A percentile compares a stretch with the other conserved stretches of the same genome.
These are phyloP conservation scores for Silene conica DNA, from an alignment of 148 eudicot species.

Conservation along the genomic window DNA sequence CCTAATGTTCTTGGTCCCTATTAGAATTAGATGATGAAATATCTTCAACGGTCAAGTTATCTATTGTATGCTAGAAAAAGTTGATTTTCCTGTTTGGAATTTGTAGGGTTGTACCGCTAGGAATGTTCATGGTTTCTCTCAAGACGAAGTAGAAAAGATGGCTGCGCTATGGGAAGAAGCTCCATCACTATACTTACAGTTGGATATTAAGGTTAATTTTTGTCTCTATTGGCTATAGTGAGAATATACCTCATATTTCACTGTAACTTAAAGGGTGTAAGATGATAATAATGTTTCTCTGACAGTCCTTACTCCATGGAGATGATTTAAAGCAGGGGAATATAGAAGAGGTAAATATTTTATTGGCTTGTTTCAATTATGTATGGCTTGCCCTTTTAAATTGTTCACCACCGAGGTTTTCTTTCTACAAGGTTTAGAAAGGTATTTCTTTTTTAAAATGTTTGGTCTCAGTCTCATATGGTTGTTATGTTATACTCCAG, in stretches of 20 bases:
- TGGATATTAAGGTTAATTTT: conserved; percentile 68
- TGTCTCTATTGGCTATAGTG: neutral
- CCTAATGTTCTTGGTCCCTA: neutral
- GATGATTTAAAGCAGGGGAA: conserved; percentile 68
- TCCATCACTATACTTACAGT: conserved; percentile 69
- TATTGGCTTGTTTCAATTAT: neutral
- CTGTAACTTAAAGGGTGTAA: conserved; percentile 6
- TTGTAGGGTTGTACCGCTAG: conserved; percentile 95
- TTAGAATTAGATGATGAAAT: conserved; percentile 3
- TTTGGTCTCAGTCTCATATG: conserved; percentile 12
- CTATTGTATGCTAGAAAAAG: neutral
- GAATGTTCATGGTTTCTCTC: conserved; percentile 83
- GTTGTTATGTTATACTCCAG: conserved; percentile 32
- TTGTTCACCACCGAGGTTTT: neutral
- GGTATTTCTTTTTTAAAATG: conserved; percentile 4
- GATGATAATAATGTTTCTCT: conserved; percentile 7
- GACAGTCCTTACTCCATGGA: conserved; percentile 77
- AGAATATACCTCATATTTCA: conserved; percentile 3
- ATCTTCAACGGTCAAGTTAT: neutral
- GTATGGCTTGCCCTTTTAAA: neutral
- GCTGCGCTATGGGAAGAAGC: conserved; percentile 91
- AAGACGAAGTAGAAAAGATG: conserved; percentile 76
- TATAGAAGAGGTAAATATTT: conserved; percentile 72
- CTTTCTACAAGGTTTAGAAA: conserved; percentile 2
- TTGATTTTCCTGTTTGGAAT: conserved; percentile 3